Conservation (phyloP, 2,329 filamentous ascomycete species). For the Gaeumannomyces tritici region DNA sequence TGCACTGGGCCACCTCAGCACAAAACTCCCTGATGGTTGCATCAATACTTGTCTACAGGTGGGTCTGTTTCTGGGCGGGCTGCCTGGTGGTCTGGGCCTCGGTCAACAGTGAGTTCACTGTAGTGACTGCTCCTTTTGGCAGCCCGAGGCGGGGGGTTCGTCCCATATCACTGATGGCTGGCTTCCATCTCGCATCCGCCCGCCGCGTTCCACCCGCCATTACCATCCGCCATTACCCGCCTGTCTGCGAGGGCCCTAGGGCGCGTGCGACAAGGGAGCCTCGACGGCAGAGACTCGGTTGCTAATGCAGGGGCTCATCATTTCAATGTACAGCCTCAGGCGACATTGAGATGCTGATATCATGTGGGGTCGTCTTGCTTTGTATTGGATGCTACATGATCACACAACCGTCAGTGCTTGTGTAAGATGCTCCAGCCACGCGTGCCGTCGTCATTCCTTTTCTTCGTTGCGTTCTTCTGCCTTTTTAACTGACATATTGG, state of each 20-base stretch:
- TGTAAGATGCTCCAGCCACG: neutral
- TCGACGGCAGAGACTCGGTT: neutral
- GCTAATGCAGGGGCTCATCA: neutral
- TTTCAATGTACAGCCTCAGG: neutral
- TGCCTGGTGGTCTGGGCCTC: too few species aligned
- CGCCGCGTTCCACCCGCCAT: too few species aligned
- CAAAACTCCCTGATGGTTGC: neutral
- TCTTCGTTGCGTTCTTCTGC: too few species aligned
- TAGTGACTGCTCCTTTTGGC: too few species aligned
- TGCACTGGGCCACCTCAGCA: neutral
- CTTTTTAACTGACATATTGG: too few species aligned
- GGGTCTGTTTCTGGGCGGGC: neutral
- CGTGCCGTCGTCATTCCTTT: too few species aligned
- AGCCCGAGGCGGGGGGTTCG: too few species aligned
- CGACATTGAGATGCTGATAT: neutral
- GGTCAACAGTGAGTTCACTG: neutral
- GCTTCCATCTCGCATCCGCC: neutral
- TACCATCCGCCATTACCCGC: neutral
- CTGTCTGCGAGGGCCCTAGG: neutral
- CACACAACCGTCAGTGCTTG: neutral
- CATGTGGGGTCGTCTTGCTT: neutral
- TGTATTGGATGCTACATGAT: neutral
- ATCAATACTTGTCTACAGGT: neutral
- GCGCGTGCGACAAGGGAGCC: neutral
- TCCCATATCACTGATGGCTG: neutral